Base-by-base conservation (phyloP, 2,329 filamentous ascomycete species). In the Colletotrichum plurivorum region DNA sequence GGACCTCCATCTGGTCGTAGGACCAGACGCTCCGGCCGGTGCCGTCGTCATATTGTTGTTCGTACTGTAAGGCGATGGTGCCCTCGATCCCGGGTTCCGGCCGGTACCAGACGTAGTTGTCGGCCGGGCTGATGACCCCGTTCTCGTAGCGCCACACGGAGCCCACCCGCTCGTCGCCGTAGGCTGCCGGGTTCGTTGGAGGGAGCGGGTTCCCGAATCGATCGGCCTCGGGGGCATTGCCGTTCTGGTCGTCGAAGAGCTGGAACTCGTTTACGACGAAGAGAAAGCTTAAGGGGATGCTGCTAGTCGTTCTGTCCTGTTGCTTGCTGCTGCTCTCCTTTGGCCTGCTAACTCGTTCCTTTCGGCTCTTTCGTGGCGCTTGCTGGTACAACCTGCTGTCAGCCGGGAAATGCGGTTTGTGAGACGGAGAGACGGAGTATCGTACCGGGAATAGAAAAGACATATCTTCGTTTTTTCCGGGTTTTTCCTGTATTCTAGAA, bases 181-280 rank as follows among this genome's bases (percentile, higher is more conserved):
- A 83, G 2, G 66, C 64, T 0, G 8, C 15, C 1, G 73, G 65
- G 0, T 22, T 5, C 1, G 51, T 57, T 0, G 80, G 82, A 0
- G 82, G 82, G 4, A 79, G 57, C 0, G 25, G 59, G 45, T 82
- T 80, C n/a, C 73, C 63, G 74, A 73, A 80, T 4, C 27, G 51
- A 18, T 72, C 60, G n/a, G 60, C 51, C 16, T 72, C 12, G 6
- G 58, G 69, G 0, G 45, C 22, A 4, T 73, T 58, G 3, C 20
- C 9, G 49, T 43, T 31, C 2, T 39, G 39, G 0, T 53, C 61
- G 7, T 72, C 72, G 10, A 10, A 56, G 22, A 80, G 64, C 1
- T 63, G 6, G 4, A 82, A 72, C 48, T 82, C 77, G 66, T 82
- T 82, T 52, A 82, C 75, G 3, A 80, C 74, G 27, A 84, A 84